phyloP scores from a whole-genome alignment of 169 alveolate species.

The Plasmodium fragile region DNA sequence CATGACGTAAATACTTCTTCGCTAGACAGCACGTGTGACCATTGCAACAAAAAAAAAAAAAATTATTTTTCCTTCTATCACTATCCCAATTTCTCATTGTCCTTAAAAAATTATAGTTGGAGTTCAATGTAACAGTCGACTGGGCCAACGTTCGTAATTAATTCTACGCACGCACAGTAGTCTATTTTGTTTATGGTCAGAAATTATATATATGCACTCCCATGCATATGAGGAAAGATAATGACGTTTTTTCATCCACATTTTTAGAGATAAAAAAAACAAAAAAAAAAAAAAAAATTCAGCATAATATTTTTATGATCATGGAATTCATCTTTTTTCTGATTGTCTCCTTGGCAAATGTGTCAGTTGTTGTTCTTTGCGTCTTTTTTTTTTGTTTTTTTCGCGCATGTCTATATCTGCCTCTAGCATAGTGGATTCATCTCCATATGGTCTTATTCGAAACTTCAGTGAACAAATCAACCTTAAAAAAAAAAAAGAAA shows the following conservation, averaged over 20 bases:
- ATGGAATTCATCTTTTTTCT: neutral
- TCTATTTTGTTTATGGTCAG: neutral
- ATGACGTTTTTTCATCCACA: neutral
- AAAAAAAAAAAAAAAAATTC: neutral
- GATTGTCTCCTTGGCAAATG: neutral
- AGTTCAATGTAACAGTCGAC: neutral
- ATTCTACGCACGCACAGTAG: neutral
- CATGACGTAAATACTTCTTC: neutral
- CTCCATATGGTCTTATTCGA: neutral
- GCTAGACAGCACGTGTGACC: neutral
- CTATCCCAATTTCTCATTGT: neutral
- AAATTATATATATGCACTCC: slow-evolving; percentile 16
- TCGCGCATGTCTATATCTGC: neutral
- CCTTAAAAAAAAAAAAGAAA: neutral
- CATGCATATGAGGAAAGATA: slow-evolving; percentile 1
- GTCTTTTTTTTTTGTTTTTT: neutral
- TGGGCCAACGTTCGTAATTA: neutral
- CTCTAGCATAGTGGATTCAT: neutral
- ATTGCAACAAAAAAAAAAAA: neutral
- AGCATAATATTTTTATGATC: neutral
- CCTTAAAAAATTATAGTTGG: neutral
- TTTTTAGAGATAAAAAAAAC: neutral
- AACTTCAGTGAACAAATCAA: neutral
- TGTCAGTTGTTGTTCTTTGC: neutral
- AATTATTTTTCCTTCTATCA: neutral